phyloP scores from a whole-genome alignment of 2,329 filamentous ascomycete species.

The Leptographium flavum region DNA sequence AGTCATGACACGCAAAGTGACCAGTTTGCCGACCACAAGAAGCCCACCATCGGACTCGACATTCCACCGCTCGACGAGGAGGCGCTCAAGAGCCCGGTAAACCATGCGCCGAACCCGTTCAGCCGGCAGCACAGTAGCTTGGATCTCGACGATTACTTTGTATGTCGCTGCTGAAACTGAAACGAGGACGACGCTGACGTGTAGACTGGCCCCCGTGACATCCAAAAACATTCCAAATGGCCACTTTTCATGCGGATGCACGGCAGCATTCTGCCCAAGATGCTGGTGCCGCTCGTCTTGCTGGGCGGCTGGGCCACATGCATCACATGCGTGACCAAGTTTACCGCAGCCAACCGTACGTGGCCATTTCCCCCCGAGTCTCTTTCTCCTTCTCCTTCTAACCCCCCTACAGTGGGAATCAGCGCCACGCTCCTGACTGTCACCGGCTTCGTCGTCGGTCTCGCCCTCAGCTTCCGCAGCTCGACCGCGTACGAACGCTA shows the following conservation, averaged over 20 bases:
- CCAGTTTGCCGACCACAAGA: background rate
- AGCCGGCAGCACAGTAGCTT: conserved; percentile 19
- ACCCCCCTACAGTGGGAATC: conserved; percentile 28
- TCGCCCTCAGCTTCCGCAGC: conserved; percentile 63
- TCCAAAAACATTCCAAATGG: conserved; percentile 63
- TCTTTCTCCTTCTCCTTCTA: no score
- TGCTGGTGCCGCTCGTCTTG: conserved; percentile 54
- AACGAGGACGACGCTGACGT: no score
- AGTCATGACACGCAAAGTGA: background rate
- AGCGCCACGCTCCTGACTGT: conserved; percentile 58
- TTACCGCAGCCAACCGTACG: conserved; percentile 15
- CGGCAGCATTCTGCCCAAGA: conserved; percentile 55
- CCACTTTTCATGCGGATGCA: conserved; percentile 64
- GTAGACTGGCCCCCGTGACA: conserved; percentile 46
- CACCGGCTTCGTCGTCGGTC: conserved; percentile 68
- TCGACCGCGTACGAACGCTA: conserved; percentile 65
- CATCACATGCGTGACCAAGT: conserved; percentile 31
- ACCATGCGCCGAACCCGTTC: conserved; percentile 19
- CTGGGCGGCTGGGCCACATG: conserved; percentile 52
- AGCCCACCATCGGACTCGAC: no score
- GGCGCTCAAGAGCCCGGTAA: background rate
- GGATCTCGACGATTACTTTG: conserved; percentile 31
- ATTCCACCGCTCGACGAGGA: background rate
- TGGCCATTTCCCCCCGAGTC: no score
- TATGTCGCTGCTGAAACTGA: no score